Percentiles rank a stretch among this genome's conserved stretches.
Evolutionary conservation across 352 stramenopile genomes (phyloP).

Genomic region (Pythium volutum): DNA sequence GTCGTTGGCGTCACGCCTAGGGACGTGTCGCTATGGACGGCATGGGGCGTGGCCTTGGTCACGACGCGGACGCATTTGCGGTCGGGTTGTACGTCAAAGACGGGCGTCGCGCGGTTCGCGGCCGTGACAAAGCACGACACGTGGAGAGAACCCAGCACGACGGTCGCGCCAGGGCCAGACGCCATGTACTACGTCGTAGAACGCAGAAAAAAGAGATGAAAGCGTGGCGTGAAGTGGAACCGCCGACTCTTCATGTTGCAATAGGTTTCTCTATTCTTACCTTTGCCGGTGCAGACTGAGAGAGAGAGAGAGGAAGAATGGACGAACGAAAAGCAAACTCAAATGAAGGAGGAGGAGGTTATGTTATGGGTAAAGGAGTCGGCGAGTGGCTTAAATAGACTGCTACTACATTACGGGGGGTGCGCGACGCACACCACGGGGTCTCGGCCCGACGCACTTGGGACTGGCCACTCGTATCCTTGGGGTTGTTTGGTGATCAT

Average conservation of each 20-base stretch:
- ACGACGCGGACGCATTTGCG: slow-evolving; percentile 44
- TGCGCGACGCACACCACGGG: slow-evolving; percentile 14
- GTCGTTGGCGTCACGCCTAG: not conserved
- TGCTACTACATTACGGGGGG: slow-evolving; percentile 22
- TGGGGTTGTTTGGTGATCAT: slow-evolving; percentile 6
- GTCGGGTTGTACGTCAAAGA: slow-evolving; percentile 54
- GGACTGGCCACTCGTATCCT: slow-evolving; percentile 7
- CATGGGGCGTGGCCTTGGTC: slow-evolving; percentile 23
- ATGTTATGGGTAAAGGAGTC: not conserved
- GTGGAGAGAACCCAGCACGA: slow-evolving; percentile 44
- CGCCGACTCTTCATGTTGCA: slow-evolving; percentile 3
- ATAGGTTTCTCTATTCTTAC: slow-evolving; percentile 7
- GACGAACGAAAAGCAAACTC: not conserved
- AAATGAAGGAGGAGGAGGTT: not conserved
- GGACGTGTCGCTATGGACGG: not conserved
- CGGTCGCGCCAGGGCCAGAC: not conserved
- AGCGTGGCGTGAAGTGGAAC: no score
- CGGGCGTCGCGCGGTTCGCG: slow-evolving; percentile 56
- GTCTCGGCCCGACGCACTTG: slow-evolving; percentile 11
- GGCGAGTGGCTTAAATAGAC: slow-evolving; percentile 29
- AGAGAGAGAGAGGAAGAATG: not conserved
- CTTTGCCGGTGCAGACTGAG: no score
- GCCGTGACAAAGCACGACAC: slow-evolving; percentile 72
- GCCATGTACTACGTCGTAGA: no score
- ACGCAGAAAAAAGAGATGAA: no score